Evolutionary conservation across 2,329 filamentous ascomycete genomes (phyloP).

Genomic region (Fusarium succisae): DNA sequence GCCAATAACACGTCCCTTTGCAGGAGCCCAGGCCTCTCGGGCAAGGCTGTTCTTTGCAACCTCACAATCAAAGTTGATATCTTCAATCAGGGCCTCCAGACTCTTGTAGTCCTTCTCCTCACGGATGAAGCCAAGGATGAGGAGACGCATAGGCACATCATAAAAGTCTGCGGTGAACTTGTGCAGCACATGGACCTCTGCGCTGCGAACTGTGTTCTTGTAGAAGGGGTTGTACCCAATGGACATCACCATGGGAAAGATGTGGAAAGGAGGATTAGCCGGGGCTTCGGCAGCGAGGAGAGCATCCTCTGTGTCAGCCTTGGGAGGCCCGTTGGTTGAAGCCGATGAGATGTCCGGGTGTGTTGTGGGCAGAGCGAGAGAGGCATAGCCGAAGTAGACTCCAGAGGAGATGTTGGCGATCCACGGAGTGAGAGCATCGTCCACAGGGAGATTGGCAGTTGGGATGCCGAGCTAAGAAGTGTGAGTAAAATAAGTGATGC

Average conservation of each 20-base stretch:
- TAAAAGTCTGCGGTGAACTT: constrained; percentile 86
- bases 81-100: constrained; percentile 83
- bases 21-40: constrained; percentile 68
- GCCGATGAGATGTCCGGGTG: constrained; percentile 54
- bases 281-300: constrained; percentile 19
- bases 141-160: constrained; percentile 77
- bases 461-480: constrained; percentile 83
- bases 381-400: constrained; percentile 94
- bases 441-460: constrained; percentile 89
- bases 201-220: constrained; percentile 85
- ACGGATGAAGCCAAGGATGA: constrained; percentile 87
- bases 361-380: constrained; percentile 66
- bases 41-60: constrained; percentile 79
- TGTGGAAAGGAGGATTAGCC: constrained; percentile 44
- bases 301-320: constrained; percentile 22
- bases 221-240: constrained; percentile 99
- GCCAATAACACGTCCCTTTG: constrained; percentile 48
- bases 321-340: constrained; percentile 6
- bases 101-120: constrained; percentile 89
- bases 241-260: constrained; percentile 90
- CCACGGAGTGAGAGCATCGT: constrained; percentile 67
- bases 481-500: background rate
- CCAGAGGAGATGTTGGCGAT: constrained; percentile 74
- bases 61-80: constrained; percentile 89
- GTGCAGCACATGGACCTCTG: constrained; percentile 91